Percentiles rank a stretch among this genome's conserved stretches.
Evolutionary conservation across 495 filamentous ascomycete genomes (phyloP).

Genomic region (Thozetella sp.): DNA sequence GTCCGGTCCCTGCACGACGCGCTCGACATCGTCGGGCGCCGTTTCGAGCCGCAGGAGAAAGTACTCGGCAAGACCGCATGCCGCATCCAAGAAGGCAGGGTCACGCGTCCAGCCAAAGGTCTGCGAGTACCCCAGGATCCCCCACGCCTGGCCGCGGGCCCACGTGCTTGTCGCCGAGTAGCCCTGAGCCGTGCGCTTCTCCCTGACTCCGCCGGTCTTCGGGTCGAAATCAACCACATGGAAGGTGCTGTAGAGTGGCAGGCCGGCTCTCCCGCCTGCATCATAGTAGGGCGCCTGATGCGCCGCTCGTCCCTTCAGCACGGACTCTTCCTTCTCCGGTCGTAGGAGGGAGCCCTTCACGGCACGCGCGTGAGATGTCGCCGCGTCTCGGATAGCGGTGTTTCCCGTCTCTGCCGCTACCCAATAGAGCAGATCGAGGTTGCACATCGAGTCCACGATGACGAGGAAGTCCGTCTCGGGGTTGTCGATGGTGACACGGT

Average conservation of each 20-base stretch:
- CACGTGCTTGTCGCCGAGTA: conserved; percentile 38
- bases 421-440: conserved; percentile 44
- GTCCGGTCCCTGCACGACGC: neutral
- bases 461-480: conserved; percentile 30
- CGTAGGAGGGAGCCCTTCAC: conserved; percentile 29
- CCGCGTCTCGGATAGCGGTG: conserved; percentile 19
- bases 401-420: conserved; percentile 29
- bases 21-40: neutral
- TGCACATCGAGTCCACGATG: conserved; percentile 51
- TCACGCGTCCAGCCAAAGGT: conserved; percentile 44
- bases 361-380: conserved; percentile 33
- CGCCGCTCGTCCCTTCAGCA: neutral
- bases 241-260: conserved; percentile 25
- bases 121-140: conserved; percentile 42
- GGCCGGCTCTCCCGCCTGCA: neutral
- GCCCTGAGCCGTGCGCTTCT: conserved; percentile 39
- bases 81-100: conserved; percentile 29
- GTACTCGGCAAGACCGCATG: conserved; percentile 30
- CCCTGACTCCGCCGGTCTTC: conserved; percentile 25
- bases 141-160: conserved; percentile 49
- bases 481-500: conserved; percentile 18
- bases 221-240: conserved; percentile 42
- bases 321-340: conserved; percentile 12
- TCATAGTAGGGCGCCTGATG: neutral
- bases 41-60: conserved; percentile 32